phyloP scores from a whole-genome alignment of 2,329 filamentous ascomycete genomes.

The Aspergillus alliaceus region DNA sequence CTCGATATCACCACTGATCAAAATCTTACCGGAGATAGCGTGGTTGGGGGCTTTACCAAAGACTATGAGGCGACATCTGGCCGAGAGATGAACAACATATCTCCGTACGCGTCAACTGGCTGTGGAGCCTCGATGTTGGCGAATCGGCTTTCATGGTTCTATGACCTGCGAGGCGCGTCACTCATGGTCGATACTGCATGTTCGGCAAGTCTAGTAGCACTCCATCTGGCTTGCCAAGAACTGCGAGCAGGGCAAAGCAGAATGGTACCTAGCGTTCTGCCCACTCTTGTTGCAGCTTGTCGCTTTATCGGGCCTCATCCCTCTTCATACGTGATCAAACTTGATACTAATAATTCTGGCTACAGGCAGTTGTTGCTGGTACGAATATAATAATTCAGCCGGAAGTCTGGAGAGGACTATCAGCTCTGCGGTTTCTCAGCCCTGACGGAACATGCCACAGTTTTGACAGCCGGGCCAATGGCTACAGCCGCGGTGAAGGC shows the following conservation, averaged over 20 bases:
- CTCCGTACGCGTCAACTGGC: neutral
- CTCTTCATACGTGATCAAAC: no score
- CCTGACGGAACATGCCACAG: conserved; percentile 12
- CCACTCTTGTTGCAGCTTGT: no score
- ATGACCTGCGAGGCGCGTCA: neutral
- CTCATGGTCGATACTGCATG: neutral
- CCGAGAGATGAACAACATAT: neutral
- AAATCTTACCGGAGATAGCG: no score
- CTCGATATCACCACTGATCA: no score
- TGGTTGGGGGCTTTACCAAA: no score
- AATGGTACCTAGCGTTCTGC: neutral
- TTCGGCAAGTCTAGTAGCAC: neutral
- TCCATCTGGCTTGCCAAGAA: neutral
- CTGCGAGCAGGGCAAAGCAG: neutral
- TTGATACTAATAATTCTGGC: neutral
- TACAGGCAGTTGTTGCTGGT: neutral
- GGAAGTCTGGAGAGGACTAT: neutral
- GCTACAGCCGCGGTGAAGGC: conserved; percentile 53
- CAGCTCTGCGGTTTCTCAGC: neutral
- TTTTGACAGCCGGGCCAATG: conserved; percentile 50
- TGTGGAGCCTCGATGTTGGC: neutral
- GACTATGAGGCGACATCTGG: neutral
- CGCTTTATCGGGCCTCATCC: no score
- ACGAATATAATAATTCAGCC: neutral
- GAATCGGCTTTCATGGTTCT: neutral